Evolutionary conservation across 345 rosid genomes (phyloP).

Genomic region (Lepidium sativum): DNA sequence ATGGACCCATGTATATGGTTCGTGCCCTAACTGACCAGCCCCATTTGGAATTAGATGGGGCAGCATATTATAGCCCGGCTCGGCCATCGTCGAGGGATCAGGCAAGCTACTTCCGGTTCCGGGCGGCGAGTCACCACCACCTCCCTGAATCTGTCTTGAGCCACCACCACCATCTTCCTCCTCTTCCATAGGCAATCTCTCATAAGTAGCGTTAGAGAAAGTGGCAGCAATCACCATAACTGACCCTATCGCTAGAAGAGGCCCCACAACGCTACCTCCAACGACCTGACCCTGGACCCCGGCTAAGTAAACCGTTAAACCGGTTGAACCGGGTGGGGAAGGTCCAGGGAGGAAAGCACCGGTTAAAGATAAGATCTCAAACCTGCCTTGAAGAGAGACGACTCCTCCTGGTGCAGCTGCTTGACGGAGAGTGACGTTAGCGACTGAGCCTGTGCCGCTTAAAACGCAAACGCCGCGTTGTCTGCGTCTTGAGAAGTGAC

Average conservation of each 20-base stretch:
- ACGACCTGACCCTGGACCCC: slow-evolving; percentile 99
- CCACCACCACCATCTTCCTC: no score
- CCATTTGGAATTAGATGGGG: slow-evolving; percentile 44
- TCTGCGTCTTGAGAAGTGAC: slow-evolving; percentile 66
- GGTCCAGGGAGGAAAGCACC: slow-evolving; percentile 94
- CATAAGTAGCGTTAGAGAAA: no score
- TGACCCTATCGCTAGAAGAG: no score
- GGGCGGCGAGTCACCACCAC: slow-evolving; percentile 41
- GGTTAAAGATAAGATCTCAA: slow-evolving; percentile 77
- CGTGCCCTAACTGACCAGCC: slow-evolving; percentile 54
- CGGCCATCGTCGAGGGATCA: slow-evolving; percentile 37
- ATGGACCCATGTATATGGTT: slow-evolving; percentile 54
- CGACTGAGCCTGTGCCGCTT: slow-evolving; percentile 95
- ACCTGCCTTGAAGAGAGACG: slow-evolving; percentile 79
- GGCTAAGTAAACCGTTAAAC: slow-evolving; percentile 76
- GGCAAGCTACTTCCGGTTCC: slow-evolving; percentile 38
- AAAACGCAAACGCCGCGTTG: slow-evolving; percentile 91
- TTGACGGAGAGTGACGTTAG: slow-evolving; percentile 82
- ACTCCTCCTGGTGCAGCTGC: slow-evolving; percentile 74
- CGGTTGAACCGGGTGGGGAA: slow-evolving; percentile 92
- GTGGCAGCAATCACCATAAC: no score
- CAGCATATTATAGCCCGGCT: slow-evolving; percentile 40
- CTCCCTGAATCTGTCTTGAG: slow-evolving; percentile 40
- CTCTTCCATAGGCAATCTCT: no score
- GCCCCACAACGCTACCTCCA: slow-evolving; percentile 94